Evolutionary conservation across 805 yeast species (phyloP).

Genomic region (Yamadazyma philogaea): DNA sequence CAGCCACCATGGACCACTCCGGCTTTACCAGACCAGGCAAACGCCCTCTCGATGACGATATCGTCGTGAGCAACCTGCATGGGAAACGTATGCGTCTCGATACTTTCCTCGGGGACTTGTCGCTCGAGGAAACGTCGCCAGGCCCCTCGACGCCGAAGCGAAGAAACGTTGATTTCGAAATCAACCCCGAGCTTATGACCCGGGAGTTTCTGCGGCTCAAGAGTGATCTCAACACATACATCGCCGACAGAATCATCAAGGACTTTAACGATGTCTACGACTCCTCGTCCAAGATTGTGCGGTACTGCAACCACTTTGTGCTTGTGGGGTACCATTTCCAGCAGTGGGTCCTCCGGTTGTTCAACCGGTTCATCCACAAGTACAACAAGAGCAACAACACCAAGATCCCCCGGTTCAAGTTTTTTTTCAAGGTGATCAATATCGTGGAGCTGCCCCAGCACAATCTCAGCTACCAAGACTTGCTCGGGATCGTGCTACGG

Average conservation of each 20-base stretch:
- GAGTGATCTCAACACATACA: conserved; percentile 9
- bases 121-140: conserved; percentile 9
- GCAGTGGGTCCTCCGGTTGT: conserved; percentile 33
- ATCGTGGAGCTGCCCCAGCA: conserved; percentile 20
- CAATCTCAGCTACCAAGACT: conserved; percentile 20
- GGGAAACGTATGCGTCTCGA: conserved; percentile 33
- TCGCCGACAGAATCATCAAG: conserved; percentile 16
- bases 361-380: conserved; percentile 30
- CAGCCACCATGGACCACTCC: background rate
- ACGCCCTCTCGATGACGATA: conserved; percentile 9
- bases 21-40: background rate
- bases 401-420: conserved; percentile 17
- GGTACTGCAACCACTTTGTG: conserved; percentile 24
- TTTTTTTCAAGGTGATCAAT: conserved; percentile 23
- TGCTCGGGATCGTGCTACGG: conserved; percentile 23
- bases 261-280: conserved; percentile 8
- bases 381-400: conserved; percentile 22
- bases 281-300: conserved; percentile 17
- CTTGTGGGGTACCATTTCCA: conserved; percentile 29
- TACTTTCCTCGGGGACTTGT: conserved; percentile 23
- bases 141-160: conserved; percentile 11
- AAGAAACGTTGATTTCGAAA: background rate
- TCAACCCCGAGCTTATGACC: conserved; percentile 7
- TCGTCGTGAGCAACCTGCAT: conserved; percentile 5
- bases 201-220: background rate